Evolutionary conservation across 139 green algal genomes (phyloP), one percentile per base, ranked within the genome.

Genomic region (Haematococcus sp.): DNA sequence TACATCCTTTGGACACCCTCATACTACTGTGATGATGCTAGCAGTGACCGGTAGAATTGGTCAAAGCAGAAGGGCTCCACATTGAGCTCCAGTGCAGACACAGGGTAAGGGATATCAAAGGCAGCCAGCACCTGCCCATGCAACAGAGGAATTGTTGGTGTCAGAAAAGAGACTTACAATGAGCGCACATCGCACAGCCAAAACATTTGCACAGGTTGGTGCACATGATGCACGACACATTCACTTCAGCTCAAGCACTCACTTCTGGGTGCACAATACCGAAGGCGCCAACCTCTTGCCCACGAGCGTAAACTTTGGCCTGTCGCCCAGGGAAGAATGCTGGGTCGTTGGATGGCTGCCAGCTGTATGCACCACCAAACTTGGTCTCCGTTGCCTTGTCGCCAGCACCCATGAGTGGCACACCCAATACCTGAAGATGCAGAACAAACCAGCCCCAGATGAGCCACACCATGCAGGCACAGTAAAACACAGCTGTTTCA

Each of bases 221-320:
- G 46, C 46, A 55, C 46, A 15, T 55, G 46, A 55, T 23, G 17
- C 17, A 17, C 46, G 15, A 56, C 22, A 63, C 5, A n/a, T 61
- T 1, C 32, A 82, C 90, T 73, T n/a, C n/a, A n/a, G n/a, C n/a
- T n/a, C n/a, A n/a, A n/a, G n/a, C n/a, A n/a, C n/a, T n/a, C n/a
- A n/a, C n/a, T n/a, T 98, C 89, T 5, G 96, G 96, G 76, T 99
- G 94, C 49, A 99, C 86, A 27, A 99, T 85, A 56, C 96, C 96
- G 76, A 99, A 98, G 35, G 68, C 15, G 54, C 83, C 71, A 17
- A 90, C 82, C 60, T 85, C 46, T 78, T 82, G 28, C 0, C 81
- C 83, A 0, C 61, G 63, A 31, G 83, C 74, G 7, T 69, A 40
- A 32, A 91, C 72, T 28, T 71, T 81, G 19, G 88, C 88, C 73